Evolutionary conservation across 192 early-diverging fungal genomes (phyloP), one percentile per base, ranked within the genome.

Genomic region (Backusella tuberculispora): DNA sequence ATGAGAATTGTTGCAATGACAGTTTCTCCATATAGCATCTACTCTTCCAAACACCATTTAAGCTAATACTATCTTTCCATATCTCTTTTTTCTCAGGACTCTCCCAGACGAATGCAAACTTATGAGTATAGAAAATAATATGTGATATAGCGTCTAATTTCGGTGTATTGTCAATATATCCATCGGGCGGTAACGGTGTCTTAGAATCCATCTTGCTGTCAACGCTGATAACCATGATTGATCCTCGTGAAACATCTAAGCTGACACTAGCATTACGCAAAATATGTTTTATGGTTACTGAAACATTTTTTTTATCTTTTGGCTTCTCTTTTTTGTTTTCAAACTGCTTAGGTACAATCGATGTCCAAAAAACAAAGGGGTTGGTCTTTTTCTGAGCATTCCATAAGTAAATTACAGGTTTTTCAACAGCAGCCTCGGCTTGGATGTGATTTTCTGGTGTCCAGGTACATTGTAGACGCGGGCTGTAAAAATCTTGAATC

Each of bases 161-260:
- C 4, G 68, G 68, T 15, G 9, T 47, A 26, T 69, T 69, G 21
- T 69, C 45, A 17, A 69, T 47, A 2, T 47, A 69, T 29, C 19
- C 66, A 13, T 34, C 21, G 24, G 68, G 44, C 0, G 21, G 53
- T 4, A 10, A 29, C 26, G 21, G 5, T 5, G 5, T 69, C 12
- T 26, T 69, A 1, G 6, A 9, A 24, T 41, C n/a, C 5, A 6
- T 40, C 26, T 24, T 26, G 26, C 13, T 46, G 19, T 69, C 68
- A 43, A 44, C 21, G 3, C 43, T 47, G 5, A 14, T 24, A 12
- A 44, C 45, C 0, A 34, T 21, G 19, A 69, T 69, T 1, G 42
- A 47, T 29, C 68, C 68, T 34, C 44, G 42, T 43, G n/a, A 46
- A 12, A 69, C 45, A 24, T 69, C 68, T 21, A 69, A 24, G 26